A percentile compares a stretch with the other conserved stretches of the same genome.
Evolutionary conservation across 768 basidiomycete genomes (phyloP).

Genomic region (Nidularia sp.): DNA sequence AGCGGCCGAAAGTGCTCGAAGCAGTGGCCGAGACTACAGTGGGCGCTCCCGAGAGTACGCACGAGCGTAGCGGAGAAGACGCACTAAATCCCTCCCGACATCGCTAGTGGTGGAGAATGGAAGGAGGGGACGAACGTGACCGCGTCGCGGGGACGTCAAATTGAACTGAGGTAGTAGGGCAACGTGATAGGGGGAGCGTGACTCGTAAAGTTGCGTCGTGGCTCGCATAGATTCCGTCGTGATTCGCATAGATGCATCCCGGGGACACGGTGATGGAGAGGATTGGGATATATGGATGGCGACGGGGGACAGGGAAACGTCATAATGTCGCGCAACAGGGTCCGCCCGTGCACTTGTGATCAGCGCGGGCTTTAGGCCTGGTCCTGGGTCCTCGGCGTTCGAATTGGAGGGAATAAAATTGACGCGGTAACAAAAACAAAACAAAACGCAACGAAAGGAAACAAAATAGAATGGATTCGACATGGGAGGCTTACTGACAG

Average conservation of each 20-base stretch:
- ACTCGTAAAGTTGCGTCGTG: too few relatives aligned
- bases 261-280: neutral
- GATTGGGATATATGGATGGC: neutral
- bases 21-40: too few relatives aligned
- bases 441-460: neutral
- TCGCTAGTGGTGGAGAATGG: neutral
- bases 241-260: too few relatives aligned
- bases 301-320: neutral
- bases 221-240: too few relatives aligned
- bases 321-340: neutral
- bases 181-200: too few relatives aligned
- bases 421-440: neutral
- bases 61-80: too few relatives aligned
- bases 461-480: neutral
- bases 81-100: too few relatives aligned
- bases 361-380: neutral
- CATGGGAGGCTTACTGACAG: constrained; percentile 51
- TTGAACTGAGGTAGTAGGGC: neutral
- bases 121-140: neutral
- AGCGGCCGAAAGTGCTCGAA: too few relatives aligned
- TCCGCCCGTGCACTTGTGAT: neutral
- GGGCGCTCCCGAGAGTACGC: too few relatives aligned
- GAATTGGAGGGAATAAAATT: neutral
- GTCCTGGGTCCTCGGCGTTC: too few relatives aligned
- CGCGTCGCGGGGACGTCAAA: neutral